Evolutionary conservation across 495 filamentous ascomycete species (phyloP).

Genomic region (Annulohypoxylon nitens): DNA sequence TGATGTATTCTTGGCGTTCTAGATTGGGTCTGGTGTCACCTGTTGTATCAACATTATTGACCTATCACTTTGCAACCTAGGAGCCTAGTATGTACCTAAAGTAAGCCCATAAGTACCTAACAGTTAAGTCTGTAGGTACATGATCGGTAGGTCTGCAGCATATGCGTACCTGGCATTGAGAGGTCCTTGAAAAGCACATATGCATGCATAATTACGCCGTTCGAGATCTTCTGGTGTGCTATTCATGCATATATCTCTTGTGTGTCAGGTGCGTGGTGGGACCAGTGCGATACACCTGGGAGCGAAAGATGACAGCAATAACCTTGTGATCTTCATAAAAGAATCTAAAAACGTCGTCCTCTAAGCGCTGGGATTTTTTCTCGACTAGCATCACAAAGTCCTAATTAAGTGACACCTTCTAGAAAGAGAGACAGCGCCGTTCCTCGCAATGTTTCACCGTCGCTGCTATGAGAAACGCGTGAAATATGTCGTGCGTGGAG

Average conservation of each 20-base stretch:
- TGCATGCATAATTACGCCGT: not conserved
- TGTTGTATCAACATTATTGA: not conserved
- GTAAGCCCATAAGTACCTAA: not conserved
- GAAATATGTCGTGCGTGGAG: not conserved
- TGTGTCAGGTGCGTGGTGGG: not conserved
- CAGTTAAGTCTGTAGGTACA: not conserved
- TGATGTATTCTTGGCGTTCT: not conserved
- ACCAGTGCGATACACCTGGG: not conserved
- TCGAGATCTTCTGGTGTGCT: not conserved
- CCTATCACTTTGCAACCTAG: not conserved
- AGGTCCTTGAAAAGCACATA: not conserved
- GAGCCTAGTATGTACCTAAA: not conserved
- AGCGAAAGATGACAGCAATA: slow-evolving; percentile 5
- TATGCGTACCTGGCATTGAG: not conserved
- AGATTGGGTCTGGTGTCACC: not conserved
- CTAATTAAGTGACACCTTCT: slow-evolving; percentile 15
- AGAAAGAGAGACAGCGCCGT: slow-evolving; percentile 8
- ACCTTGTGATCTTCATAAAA: not conserved
- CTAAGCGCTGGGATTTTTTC: slow-evolving; percentile 14
- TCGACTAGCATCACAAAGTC: not conserved
- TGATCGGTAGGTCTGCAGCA: not conserved
- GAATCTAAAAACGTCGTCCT: not conserved
- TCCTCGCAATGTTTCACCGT: not conserved
- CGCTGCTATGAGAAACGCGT: not conserved
- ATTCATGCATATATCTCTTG: not conserved